Percentiles rank a stretch among this genome's conserved stretches.
Conservation (phyloP, 2,329 filamentous ascomycete genomes). For the Colletotrichum camelliae region DNA sequence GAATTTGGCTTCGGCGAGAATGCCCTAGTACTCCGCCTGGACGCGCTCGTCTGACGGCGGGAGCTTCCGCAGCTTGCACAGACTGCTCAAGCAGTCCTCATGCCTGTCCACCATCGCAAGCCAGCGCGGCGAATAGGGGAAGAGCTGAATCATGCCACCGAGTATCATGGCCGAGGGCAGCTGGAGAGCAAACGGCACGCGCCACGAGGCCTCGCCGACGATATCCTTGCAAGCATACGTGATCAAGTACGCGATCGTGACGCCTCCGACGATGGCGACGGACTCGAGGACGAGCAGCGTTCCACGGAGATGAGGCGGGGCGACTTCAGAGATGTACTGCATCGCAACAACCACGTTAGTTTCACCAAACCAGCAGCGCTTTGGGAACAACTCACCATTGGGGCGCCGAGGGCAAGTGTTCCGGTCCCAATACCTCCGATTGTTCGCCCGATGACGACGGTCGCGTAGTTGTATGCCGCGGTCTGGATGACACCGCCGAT, state of each 20-base stretch:
- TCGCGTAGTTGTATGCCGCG: conserved; percentile 27
- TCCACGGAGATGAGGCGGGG: conserved; percentile 43
- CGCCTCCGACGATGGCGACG: conserved; percentile 57
- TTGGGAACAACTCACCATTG: conserved; percentile 18
- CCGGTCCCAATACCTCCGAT: conserved; percentile 36
- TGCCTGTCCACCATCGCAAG: conserved; percentile 41
- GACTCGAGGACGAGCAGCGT: conserved; percentile 53
- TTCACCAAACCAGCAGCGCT: fast-evolving
- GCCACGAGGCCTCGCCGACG: conserved; percentile 43
- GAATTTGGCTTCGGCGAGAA: conserved; percentile 52
- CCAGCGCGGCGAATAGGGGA: conserved; percentile 53
- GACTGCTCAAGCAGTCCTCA: conserved; percentile 40
- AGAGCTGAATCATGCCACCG: conserved; percentile 45
- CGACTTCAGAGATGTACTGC: conserved; percentile 36
- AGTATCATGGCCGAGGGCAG: conserved; percentile 44
- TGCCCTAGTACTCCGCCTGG: conserved; percentile 52
- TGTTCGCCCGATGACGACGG: conserved; percentile 30
- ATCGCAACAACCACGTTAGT: conserved; percentile 22
- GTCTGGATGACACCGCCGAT: conserved; percentile 48
- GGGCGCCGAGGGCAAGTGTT: conserved; percentile 25
- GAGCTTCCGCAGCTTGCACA: conserved; percentile 45
- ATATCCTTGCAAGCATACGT: conserved; percentile 56
- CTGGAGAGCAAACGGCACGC: conserved; percentile 53
- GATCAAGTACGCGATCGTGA: conserved; percentile 59
- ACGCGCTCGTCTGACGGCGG: conserved; percentile 47